Base-by-base conservation (phyloP, 257 asterid genomes). In the Salvia splendens region DNA sequence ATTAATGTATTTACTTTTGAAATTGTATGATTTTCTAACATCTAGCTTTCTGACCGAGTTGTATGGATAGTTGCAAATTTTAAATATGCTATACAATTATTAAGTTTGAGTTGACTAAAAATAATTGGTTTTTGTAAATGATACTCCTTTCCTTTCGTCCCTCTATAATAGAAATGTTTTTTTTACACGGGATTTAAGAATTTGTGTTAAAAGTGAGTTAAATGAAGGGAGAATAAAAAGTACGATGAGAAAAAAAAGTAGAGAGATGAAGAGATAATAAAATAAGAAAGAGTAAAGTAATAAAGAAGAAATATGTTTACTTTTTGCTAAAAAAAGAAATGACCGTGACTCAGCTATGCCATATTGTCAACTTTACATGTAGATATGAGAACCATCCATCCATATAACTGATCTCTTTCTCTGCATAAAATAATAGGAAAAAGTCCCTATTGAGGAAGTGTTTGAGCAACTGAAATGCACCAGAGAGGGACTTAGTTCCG, bases 371-470 rank as follows among this genome's bases (percentile, higher is more conserved):
- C n/a, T 4, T 47, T 47, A 12, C 53, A 47, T 47, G 53, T n/a
- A 47, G 53, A 47, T 47, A 47, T 24, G 14, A 47, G 53, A 14
- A 47, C 30, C 30, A 24, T 24, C 64, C 38, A 35, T 47, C 24
- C 36, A 15, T 12, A 49, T 5, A 64, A 58, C 14, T 47, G 63
- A 24, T 1, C 57, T n/a, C 6, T n/a, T 48, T 15, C 16, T 5
- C 16, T 62, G 24, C 12, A 15, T 0, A 12, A 54, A 20, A 60
- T 71, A 70, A 76, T 82, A 92, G 98, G 98, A 92, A 79, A 92
- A 89, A 67, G 84, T 92, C 41, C 98, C 98, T 10, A 92, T 92
- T 38, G 97, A 89, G 71, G 98, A 92, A 80, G 98, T 92, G 40
- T 92, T 92, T 65, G 89, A 87, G 86, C 96, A 89, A 81, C 60